Conservation (phyloP, 2,329 filamentous ascomycete species). For the Microdochium paspali region DNA sequence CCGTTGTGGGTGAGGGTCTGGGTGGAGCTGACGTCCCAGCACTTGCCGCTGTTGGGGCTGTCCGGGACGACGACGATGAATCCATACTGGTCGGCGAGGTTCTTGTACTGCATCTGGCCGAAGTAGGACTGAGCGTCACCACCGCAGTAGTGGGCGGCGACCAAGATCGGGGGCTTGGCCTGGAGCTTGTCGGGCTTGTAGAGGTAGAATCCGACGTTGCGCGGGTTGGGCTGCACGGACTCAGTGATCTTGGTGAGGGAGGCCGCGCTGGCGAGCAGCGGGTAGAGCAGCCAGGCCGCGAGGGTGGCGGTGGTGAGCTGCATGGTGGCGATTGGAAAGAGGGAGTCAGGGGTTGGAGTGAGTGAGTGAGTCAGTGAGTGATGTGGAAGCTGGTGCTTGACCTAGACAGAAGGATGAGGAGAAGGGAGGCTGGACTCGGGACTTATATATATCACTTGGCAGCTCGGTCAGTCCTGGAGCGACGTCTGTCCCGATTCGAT, state of each 20-base stretch:
- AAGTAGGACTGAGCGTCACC: constrained; percentile 40
- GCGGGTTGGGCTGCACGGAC: constrained; percentile 23
- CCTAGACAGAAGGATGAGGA: not conserved
- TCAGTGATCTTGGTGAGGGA: constrained; percentile 16
- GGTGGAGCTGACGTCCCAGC: constrained; percentile 39
- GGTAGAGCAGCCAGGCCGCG: not conserved
- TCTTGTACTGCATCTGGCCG: constrained; percentile 35
- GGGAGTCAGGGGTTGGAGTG: no score
- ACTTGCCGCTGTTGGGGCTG: constrained; percentile 37
- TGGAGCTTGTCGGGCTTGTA: constrained; percentile 25
- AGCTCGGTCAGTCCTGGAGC: no score
- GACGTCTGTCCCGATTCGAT: not conserved
- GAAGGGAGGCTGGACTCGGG: not conserved
- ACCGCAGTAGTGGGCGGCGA: constrained; percentile 45
- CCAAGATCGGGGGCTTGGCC: constrained; percentile 33
- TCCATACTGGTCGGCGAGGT: constrained; percentile 26
- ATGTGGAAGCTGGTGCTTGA: not conserved
- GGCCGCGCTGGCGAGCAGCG: constrained; percentile 1
- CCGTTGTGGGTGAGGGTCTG: constrained; percentile 43
- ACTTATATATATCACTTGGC: not conserved
- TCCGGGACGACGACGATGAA: constrained; percentile 45
- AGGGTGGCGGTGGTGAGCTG: not conserved
- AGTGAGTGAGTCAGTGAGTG: not conserved
- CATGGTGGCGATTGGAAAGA: no score
- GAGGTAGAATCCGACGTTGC: constrained; percentile 34